Percentiles rank a stretch among this genome's conserved stretches.
Evolutionary conservation across 129 eudicot genomes (phyloP).

Genomic region (Logfia minima): DNA sequence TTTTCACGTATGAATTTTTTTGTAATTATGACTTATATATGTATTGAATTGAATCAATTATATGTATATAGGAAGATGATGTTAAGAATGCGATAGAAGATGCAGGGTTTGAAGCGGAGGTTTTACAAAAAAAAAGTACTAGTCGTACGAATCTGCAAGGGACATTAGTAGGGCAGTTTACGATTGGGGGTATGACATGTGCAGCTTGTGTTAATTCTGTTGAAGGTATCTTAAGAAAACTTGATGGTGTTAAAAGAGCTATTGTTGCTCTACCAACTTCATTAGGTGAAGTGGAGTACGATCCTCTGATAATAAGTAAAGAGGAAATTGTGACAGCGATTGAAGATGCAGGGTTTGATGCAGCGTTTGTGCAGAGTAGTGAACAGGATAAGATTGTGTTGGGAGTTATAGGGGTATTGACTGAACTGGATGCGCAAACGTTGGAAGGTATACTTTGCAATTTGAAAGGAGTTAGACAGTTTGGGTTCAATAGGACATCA

Average conservation of each 20-base stretch:
- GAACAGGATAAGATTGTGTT: constrained; percentile 77
- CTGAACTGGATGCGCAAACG: constrained; percentile 60
- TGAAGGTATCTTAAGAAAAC: constrained; percentile 81
- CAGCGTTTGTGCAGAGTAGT: constrained; percentile 88
- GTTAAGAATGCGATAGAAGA: constrained; percentile 88
- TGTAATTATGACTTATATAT: background rate
- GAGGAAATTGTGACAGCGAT: constrained; percentile 81
- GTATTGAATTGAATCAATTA: background rate
- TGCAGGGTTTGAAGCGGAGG: constrained; percentile 98
- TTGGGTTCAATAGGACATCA: constrained; percentile 48
- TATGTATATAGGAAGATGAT: constrained; percentile 79
- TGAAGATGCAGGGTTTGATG: constrained; percentile 99
- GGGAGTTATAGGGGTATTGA: constrained; percentile 59
- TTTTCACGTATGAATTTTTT: background rate
- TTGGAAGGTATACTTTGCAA: constrained; percentile 73
- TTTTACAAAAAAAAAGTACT: constrained; percentile 55
- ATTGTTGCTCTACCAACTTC: constrained; percentile 87
- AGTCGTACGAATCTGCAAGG: constrained; percentile 39
- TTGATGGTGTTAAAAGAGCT: constrained; percentile 83
- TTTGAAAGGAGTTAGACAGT: constrained; percentile 77
- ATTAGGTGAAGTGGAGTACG: constrained; percentile 93
- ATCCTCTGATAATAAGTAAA: constrained; percentile 65
- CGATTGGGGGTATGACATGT: constrained; percentile 99
- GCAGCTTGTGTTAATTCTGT: constrained; percentile 96
- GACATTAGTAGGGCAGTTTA: constrained; percentile 77